phyloP scores from a whole-genome alignment of 768 basidiomycete genomes.

The Mycena metata region DNA sequence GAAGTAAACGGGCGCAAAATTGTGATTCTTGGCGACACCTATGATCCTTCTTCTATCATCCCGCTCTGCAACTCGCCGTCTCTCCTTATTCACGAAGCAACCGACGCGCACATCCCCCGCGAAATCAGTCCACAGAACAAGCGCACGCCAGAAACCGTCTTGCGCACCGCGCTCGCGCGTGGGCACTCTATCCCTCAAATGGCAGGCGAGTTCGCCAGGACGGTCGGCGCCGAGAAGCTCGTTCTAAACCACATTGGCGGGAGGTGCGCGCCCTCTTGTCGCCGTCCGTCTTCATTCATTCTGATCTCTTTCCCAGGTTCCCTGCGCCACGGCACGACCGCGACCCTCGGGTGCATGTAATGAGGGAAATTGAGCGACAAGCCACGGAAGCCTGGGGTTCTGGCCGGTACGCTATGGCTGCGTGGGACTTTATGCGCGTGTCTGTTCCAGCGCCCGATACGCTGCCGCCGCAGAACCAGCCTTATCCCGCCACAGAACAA shows the following conservation, averaged over 20 bases:
- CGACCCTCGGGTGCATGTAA: constrained; percentile 59
- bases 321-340: constrained; percentile 59
- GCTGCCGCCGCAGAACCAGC: constrained; percentile 7
- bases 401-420: constrained; percentile 60
- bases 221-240: constrained; percentile 69
- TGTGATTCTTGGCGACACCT: constrained; percentile 85
- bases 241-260: constrained; percentile 85
- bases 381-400: constrained; percentile 72
- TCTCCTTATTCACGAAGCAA: constrained; percentile 89
- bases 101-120: constrained; percentile 77
- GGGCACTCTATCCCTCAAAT: constrained; percentile 86
- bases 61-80: constrained; percentile 68
- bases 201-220: constrained; percentile 82
- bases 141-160: constrained; percentile 57
- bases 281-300: constrained; percentile 10
- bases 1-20: constrained; percentile 67
- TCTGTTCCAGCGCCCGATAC: constrained; percentile 49
- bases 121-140: constrained; percentile 64
- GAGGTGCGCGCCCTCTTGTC: constrained; percentile 57
- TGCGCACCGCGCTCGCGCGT: constrained; percentile 66
- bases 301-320: constrained; percentile 55
- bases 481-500: constrained; percentile 24
- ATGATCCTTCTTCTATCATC: constrained; percentile 70
- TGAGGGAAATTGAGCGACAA: constrained; percentile 72
- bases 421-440: constrained; percentile 70